Percentiles rank a stretch among this genome's conserved stretches.
phyloP scores from a whole-genome alignment of 2,329 filamentous ascomycete species.

The Laburnicola sp. region DNA sequence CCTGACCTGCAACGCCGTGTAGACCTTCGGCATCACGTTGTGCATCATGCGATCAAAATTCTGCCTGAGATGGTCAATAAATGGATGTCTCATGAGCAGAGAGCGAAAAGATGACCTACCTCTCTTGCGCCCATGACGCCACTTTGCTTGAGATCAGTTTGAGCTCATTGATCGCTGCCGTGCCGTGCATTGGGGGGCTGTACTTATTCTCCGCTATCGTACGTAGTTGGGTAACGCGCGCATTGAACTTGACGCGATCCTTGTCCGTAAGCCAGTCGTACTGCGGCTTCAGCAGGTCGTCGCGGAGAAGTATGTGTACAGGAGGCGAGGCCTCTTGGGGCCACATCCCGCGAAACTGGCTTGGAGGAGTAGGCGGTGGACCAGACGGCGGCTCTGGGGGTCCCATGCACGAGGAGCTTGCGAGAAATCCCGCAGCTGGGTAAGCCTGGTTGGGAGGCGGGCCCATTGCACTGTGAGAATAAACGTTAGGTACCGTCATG shows the following conservation, averaged over 20 bases:
- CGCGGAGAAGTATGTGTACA: background rate
- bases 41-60: background rate
- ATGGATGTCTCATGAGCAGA: background rate
- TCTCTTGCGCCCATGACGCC: background rate
- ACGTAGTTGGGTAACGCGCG: background rate
- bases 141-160: background rate
- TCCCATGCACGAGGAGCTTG: too few relatives aligned
- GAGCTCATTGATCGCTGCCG: background rate
- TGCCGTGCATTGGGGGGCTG: background rate
- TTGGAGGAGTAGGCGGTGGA: background rate
- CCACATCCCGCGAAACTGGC: background rate
- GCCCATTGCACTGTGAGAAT: too few relatives aligned
- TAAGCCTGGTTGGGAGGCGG: too few relatives aligned
- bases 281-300: conserved; percentile 1
- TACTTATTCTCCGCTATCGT: background rate
- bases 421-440: too few relatives aligned
- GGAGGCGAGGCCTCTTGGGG: background rate
- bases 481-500: too few relatives aligned
- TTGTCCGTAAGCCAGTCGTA: background rate
- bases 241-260: background rate
- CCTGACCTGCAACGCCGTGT: background rate
- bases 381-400: too few relatives aligned
- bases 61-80: background rate
- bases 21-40: background rate
- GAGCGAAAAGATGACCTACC: background rate